Percentiles rank a stretch among this genome's conserved stretches.
These are phyloP conservation scores for Striga hermonthica DNA, from an alignment of 305 asterid species.

Conservation along the genomic window DNA sequence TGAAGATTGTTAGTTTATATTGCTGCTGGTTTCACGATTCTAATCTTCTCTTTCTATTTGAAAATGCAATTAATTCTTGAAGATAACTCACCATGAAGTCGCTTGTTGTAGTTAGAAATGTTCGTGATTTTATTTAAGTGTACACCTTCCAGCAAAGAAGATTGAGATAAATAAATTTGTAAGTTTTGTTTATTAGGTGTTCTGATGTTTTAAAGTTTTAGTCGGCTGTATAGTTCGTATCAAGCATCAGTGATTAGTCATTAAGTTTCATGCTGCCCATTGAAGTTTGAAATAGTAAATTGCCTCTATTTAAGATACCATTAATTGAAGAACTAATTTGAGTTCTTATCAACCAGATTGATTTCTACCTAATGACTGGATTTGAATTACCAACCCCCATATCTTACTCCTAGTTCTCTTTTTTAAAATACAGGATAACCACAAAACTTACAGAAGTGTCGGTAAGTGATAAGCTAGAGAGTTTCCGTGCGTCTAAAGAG, in stretches of 20 bases:
- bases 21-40: slow-evolving; percentile 14
- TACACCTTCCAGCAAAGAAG: neutral
- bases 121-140: neutral
- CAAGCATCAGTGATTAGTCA: neutral
- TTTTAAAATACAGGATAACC: slow-evolving; percentile 42
- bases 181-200: too few species aligned
- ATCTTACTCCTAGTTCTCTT: slow-evolving; percentile 27
- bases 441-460: slow-evolving; percentile 75
- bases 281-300: too few species aligned
- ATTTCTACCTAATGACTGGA: slow-evolving; percentile 12
- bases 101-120: neutral
- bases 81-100: slow-evolving; percentile 10
- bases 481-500: slow-evolving; percentile 95
- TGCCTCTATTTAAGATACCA: too few species aligned
- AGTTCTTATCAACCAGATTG: slow-evolving; percentile 2
- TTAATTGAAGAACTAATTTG: neutral
- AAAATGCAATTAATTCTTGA: slow-evolving; percentile 18
- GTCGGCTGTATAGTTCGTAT: neutral
- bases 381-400: neutral
- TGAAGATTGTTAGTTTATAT: neutral
- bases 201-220: too few species aligned
- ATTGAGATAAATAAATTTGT: too few species aligned
- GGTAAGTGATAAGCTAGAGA: slow-evolving; percentile 90
- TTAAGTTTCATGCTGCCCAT: too few species aligned
- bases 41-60: slow-evolving; percentile 13